Evolutionary conservation across 495 filamentous ascomycete genomes (phyloP).

Genomic region (Penicillium antarcticum): DNA sequence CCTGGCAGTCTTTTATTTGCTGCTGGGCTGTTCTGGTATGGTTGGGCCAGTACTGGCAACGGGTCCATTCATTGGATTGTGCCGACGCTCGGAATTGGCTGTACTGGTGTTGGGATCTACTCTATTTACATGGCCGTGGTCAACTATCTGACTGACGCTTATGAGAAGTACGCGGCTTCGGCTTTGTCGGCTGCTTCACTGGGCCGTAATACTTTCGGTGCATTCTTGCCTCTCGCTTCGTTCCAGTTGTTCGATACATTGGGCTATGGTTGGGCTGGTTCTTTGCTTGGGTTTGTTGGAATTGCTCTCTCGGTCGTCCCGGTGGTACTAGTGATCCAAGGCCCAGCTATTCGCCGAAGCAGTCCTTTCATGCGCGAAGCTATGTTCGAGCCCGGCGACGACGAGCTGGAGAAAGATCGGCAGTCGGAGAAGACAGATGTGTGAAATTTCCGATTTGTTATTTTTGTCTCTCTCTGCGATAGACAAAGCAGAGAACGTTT

Average conservation of each 20-base stretch:
- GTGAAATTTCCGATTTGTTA: not conserved
- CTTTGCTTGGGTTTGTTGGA: constrained; percentile 41
- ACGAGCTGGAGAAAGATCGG: not conserved
- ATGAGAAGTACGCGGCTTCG: constrained; percentile 39
- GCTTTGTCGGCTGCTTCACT: constrained; percentile 34
- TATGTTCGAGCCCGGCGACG: constrained; percentile 12
- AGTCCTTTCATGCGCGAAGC: constrained; percentile 41
- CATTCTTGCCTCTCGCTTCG: constrained; percentile 37
- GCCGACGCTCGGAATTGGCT: constrained; percentile 34
- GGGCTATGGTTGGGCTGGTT: constrained; percentile 46
- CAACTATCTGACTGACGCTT: constrained; percentile 47
- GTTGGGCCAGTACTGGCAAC: constrained; percentile 29
- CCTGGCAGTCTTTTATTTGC: constrained; percentile 40
- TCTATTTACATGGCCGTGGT: constrained; percentile 47
- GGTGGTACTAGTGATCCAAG: constrained; percentile 34
- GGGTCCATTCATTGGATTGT: constrained; percentile 35
- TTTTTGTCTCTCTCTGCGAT: too few relatives aligned
- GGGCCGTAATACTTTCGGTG: constrained; percentile 34
- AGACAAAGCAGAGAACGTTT: too few relatives aligned
- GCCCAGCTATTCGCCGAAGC: constrained; percentile 28
- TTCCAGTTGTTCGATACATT: constrained; percentile 34
- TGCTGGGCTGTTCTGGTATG: constrained; percentile 42
- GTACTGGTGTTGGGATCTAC: constrained; percentile 38
- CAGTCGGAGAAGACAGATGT: not conserved
- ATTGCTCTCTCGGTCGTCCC: constrained; percentile 35